phyloP scores from a whole-genome alignment of 768 basidiomycete species.

The Calvatia gigantea region DNA sequence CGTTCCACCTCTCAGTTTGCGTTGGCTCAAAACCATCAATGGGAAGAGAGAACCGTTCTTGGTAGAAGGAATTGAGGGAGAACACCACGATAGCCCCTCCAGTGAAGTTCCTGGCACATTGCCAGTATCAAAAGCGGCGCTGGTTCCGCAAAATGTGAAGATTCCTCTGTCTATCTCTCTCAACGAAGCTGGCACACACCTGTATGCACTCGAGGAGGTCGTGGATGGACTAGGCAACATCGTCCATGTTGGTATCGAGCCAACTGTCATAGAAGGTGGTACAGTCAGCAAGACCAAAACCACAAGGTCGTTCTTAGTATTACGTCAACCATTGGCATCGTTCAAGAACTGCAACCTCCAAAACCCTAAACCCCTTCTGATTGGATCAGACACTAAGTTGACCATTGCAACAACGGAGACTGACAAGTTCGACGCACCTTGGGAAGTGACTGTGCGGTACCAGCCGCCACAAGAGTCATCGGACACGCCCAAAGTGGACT shows the following conservation, averaged over 20 bases:
- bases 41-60: conserved; percentile 66
- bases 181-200: conserved; percentile 60
- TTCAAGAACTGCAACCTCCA: conserved; percentile 77
- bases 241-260: conserved; percentile 41
- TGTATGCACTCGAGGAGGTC: conserved; percentile 76
- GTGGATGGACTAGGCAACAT: conserved; percentile 82
- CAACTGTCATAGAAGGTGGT: conserved; percentile 16
- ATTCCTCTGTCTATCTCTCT: conserved; percentile 69
- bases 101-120: conserved; percentile 12
- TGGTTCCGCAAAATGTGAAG: conserved; percentile 51
- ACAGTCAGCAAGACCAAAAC: conserved; percentile 39
- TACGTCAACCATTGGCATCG: conserved; percentile 66
- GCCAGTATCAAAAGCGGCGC: conserved; percentile 5
- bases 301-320: conserved; percentile 61
- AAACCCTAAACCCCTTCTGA: conserved; percentile 63
- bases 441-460: conserved; percentile 64
- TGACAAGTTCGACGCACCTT: conserved; percentile 63
- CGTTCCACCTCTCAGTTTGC: conserved; percentile 72
- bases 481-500: conserved; percentile 30
- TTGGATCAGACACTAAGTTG: conserved; percentile 62
- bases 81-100: conserved; percentile 30
- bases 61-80: conserved; percentile 81
- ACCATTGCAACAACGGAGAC: conserved; percentile 48
- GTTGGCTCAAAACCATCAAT: conserved; percentile 71
- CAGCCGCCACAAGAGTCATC: conserved; percentile 38